Percentiles rank a stretch among this genome's conserved stretches.
These are phyloP conservation scores for Paxillus involutus DNA, from an alignment of 768 basidiomycete genomes.

Conservation along the genomic window DNA sequence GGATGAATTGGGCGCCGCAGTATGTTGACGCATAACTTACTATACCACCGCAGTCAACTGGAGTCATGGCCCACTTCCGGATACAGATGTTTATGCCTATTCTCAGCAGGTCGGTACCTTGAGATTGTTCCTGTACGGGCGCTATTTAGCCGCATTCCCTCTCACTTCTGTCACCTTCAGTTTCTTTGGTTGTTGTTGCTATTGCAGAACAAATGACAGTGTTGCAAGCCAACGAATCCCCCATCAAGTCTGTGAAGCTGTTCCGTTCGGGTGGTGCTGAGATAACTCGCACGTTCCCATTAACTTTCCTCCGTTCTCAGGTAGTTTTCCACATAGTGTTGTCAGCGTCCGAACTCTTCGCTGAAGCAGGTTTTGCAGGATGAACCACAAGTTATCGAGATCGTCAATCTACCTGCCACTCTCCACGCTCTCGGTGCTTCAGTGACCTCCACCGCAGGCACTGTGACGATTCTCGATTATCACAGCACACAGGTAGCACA, in stretches of 20 bases:
- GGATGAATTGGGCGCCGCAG: no score
- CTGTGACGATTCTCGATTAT: constrained; percentile 15
- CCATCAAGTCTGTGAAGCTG: constrained; percentile 19
- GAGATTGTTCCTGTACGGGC: no score
- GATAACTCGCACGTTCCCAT: constrained; percentile 18
- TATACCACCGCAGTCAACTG: no score
- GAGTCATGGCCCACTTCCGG: no score
- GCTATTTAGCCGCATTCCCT: neutral
- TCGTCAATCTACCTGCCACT: constrained; percentile 12
- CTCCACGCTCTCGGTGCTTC: constrained; percentile 9
- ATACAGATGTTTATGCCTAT: no score
- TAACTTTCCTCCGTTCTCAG: constrained; percentile 11
- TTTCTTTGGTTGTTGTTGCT: constrained; percentile 2
- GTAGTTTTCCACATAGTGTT: neutral
- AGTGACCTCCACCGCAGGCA: constrained; percentile 8
- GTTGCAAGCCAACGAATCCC: constrained; percentile 11
- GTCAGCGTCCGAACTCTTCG: neutral
- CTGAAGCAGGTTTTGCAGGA: constrained; percentile 8
- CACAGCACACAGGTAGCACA: neutral
- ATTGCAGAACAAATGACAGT: neutral
- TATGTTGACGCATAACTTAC: no score
- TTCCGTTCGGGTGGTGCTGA: constrained; percentile 14
- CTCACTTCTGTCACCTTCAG: neutral
- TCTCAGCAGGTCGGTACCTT: no score
- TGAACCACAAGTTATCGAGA: constrained; percentile 13